phyloP scores from a whole-genome alignment of 139 green algal species.

The Volvox reticuliferus region DNA sequence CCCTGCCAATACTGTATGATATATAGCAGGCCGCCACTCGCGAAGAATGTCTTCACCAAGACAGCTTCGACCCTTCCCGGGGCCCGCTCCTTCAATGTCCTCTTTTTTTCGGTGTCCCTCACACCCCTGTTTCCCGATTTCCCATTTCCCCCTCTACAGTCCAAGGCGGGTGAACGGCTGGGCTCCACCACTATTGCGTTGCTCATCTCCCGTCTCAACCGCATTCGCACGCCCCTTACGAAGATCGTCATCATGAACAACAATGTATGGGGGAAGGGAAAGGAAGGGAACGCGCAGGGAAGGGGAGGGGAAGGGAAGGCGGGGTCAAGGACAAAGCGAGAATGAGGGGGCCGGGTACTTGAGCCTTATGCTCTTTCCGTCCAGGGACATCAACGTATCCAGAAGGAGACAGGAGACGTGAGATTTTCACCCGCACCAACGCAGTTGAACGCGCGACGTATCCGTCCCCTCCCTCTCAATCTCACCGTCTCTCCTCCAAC shows the following conservation, averaged over 20 bases:
- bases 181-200: neutral
- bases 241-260: constrained; percentile 49
- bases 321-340: neutral
- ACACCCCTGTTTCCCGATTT: too few relatives aligned
- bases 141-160: neutral
- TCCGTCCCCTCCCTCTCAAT: too few relatives aligned
- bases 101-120: too few relatives aligned
- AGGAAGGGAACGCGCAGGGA: neutral
- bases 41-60: too few relatives aligned
- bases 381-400: too few relatives aligned
- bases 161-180: neutral
- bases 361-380: too few relatives aligned
- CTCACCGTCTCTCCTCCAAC: neutral
- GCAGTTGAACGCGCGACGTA: neutral
- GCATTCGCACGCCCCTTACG: constrained; percentile 33
- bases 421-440: neutral
- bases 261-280: neutral
- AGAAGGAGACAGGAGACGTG: neutral
- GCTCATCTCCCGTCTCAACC: constrained; percentile 15
- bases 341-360: too few relatives aligned
- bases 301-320: neutral
- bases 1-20: too few relatives aligned
- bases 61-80: too few relatives aligned
- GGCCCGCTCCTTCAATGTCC: too few relatives aligned
- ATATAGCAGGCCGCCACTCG: too few relatives aligned